Base-by-base conservation (phyloP, 2,329 filamentous ascomycete species). In the Pseudopithomyces maydicus region DNA sequence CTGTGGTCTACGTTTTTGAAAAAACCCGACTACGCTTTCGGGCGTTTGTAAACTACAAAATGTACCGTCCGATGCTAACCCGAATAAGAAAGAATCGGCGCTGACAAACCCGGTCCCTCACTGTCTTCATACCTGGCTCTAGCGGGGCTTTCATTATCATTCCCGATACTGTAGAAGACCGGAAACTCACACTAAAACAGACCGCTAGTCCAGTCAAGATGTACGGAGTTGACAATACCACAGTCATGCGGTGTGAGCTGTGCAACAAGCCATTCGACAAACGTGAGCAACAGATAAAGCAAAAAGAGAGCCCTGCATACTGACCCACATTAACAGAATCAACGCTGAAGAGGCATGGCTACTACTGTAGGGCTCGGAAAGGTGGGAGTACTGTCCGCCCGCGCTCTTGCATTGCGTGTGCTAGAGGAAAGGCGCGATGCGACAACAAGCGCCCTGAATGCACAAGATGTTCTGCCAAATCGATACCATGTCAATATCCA, bases 221-320 rank as follows among this genome's bases (percentile, higher is more conserved):
- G 55, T 20, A 41, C 23, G 63, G 65, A 63, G 61, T 55, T 61
- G 55, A 61, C 51, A 23, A 65, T n/a, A 57, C 65, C 53, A 55
- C 64, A 11, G 61, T 78, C 54, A 50, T 76, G 51, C 71, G 77
- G 22, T 79, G 77, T 61, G 54, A 38, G 42, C 69, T 70, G 52
- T 79, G 76, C 62, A 76, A 76, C 56, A 80, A 79, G 59, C 76
- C 75, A 6, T 79, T 79, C 49, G 71, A 79, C 58, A 76, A 76
- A 61, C 56, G 76, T 79, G 52, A 70, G 71, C 72, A 39, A 36
- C 11, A 7, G 12, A n/a, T 0, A 10, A 33, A n/a, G 14, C 10
- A 15, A 7, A 11, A 17, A 19, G 17, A 17, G 41, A 20, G n/a
- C 17, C 6, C 14, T 19, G 17, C 2, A 6, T 23, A 26, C 48